These are phyloP conservation scores for Trichopus zeylanicus DNA, from an alignment of 116 monocot genomes.

Conservation along the genomic window DNA sequence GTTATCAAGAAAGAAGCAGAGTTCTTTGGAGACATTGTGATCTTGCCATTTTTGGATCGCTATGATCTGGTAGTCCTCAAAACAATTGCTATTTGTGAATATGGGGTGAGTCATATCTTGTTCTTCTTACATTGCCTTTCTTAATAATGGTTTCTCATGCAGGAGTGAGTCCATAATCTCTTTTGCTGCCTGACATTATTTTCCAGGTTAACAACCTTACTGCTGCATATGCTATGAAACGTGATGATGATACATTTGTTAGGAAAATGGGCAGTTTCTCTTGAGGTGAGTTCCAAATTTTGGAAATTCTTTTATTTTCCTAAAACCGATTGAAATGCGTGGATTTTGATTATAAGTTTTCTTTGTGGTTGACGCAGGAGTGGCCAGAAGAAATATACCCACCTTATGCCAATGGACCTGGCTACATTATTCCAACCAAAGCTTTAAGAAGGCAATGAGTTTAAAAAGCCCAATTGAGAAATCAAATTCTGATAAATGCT, in stretches of 20 bases:
- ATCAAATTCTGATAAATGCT: background rate
- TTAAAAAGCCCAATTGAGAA: background rate
- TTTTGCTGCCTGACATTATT: background rate
- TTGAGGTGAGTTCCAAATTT: slow-evolving; percentile 56
- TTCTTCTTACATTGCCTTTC: background rate
- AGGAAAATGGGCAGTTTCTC: slow-evolving; percentile 98
- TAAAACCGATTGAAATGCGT: background rate
- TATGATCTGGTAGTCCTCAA: slow-evolving; percentile 98
- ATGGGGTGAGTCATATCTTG: slow-evolving; percentile 55
- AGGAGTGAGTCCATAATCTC: background rate
- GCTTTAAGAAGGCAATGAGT: slow-evolving; percentile 29
- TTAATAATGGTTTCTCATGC: background rate
- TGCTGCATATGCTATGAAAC: slow-evolving; percentile 88
- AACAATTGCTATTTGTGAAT: slow-evolving; percentile 90
- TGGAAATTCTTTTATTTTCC: background rate
- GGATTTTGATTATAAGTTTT: too few relatives aligned
- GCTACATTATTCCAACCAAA: slow-evolving; percentile 74
- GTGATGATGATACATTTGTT: slow-evolving; percentile 97
- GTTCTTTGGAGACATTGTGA: slow-evolving; percentile 88
- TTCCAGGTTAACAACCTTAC: slow-evolving; percentile 46
- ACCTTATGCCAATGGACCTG: slow-evolving; percentile 97
- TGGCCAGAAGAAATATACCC: slow-evolving; percentile 92
- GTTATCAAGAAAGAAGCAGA: slow-evolving; percentile 88
- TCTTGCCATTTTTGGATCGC: slow-evolving; percentile 90
- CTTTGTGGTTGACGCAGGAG: slow-evolving; percentile 45